Conservation (phyloP, 305 asterid genomes). For the Fraxinus paxiana region DNA sequence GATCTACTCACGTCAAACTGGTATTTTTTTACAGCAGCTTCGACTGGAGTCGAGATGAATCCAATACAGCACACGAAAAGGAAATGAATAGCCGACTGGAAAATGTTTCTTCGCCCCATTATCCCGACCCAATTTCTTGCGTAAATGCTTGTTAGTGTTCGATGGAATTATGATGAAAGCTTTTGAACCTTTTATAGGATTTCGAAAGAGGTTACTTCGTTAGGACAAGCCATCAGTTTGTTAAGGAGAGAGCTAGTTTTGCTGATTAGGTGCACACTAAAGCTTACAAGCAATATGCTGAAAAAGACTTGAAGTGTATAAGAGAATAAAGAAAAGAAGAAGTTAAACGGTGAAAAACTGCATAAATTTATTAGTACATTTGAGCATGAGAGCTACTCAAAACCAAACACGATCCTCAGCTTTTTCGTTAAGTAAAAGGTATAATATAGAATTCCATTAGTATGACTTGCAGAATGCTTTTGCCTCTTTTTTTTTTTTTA, state of each 20-base stretch:
- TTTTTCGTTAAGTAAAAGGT: slow-evolving; percentile 48
- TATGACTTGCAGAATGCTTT: slow-evolving; percentile 25
- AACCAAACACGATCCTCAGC: slow-evolving; percentile 43
- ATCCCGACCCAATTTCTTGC: not conserved
- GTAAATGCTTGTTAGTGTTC: not conserved
- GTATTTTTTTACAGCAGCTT: slow-evolving; percentile 49
- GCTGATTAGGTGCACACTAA: slow-evolving; percentile 41
- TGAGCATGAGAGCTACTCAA: slow-evolving; percentile 39
- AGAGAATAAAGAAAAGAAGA: slow-evolving; percentile 4
- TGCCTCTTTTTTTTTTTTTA: not conserved
- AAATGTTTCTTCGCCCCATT: slow-evolving; percentile 34
- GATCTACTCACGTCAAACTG: slow-evolving; percentile 49
- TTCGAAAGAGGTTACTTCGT: slow-evolving; percentile 17
- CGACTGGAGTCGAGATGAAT: slow-evolving; percentile 28
- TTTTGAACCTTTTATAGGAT: slow-evolving; percentile 24
- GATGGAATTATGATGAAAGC: not conserved
- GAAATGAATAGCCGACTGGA: slow-evolving; percentile 4
- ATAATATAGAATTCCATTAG: not conserved
- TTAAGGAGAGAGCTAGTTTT: slow-evolving; percentile 30
- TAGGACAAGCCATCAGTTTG: slow-evolving; percentile 39
- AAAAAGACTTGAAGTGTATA: slow-evolving; percentile 30
- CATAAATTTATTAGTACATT: slow-evolving; percentile 9
- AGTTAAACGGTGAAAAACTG: not conserved
- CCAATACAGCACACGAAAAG: slow-evolving; percentile 29
- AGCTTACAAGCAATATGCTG: slow-evolving; percentile 58